phyloP scores from a whole-genome alignment of 257 asterid species.

The Parsonsia alboflavescens region DNA sequence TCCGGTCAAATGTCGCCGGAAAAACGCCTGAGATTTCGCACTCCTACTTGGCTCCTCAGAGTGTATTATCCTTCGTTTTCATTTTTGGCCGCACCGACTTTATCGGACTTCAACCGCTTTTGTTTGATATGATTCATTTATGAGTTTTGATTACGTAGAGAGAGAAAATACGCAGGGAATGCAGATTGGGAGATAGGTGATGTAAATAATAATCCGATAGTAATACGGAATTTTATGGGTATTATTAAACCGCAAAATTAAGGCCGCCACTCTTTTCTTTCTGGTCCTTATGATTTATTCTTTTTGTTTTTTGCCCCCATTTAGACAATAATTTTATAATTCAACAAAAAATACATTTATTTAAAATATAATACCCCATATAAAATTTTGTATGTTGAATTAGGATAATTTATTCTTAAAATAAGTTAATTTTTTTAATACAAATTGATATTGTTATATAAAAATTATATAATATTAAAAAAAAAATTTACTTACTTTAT shows the following conservation, averaged over 20 bases:
- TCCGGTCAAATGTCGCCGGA: constrained; percentile 6
- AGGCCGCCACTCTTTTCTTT: constrained; percentile 5
- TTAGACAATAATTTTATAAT: no score
- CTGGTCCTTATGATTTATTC: constrained; percentile 31
- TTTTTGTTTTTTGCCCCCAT: constrained; percentile 1
- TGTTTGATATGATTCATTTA: constrained; percentile 44
- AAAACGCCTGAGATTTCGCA: neutral
- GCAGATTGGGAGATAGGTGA: constrained; percentile 8
- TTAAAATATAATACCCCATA: no score
- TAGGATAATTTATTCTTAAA: no score
- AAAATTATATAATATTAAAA: no score
- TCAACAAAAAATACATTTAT: no score
- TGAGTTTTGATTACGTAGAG: constrained; percentile 57
- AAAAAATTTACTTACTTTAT: no score
- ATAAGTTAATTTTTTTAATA: no score
- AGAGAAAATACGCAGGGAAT: constrained; percentile 12
- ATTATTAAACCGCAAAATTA: neutral
- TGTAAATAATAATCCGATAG: constrained; percentile 4
- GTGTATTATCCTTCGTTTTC: neutral
- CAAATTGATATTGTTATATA: no score
- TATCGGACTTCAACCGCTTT: constrained; percentile 49
- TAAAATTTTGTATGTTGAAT: no score
- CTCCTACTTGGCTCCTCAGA: neutral
- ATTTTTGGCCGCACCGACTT: constrained; percentile 44
- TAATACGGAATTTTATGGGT: constrained; percentile 4